Conservation (phyloP, 352 stramenopile species). For the Phytophthora fragariae region DNA sequence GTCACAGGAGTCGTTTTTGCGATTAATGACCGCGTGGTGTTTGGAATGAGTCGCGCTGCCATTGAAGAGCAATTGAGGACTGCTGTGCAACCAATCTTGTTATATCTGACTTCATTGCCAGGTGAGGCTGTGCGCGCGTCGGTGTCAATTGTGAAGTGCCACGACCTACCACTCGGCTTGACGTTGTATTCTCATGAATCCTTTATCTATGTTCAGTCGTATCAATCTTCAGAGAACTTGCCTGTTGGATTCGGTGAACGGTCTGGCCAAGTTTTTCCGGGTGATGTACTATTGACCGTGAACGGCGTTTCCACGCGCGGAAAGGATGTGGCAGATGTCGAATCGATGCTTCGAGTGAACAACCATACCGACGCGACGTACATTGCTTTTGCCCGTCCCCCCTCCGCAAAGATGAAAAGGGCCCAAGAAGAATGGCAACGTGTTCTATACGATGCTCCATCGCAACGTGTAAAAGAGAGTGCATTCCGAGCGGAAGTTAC, state of each 20-base stretch:
- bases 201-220: slow-evolving; percentile 62
- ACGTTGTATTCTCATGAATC: slow-evolving; percentile 45
- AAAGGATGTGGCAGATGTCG: slow-evolving; percentile 50
- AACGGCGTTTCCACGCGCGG: slow-evolving; percentile 40
- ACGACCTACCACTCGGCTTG: slow-evolving; percentile 50
- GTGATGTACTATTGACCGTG: slow-evolving; percentile 70
- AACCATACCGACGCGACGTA: slow-evolving; percentile 42
- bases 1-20: slow-evolving; percentile 50
- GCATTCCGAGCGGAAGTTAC: slow-evolving; percentile 36
- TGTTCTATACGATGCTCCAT: slow-evolving; percentile 33
- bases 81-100: slow-evolving; percentile 41
- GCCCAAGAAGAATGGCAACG: slow-evolving; percentile 37
- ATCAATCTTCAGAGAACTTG: slow-evolving; percentile 26
- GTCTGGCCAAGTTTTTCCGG: slow-evolving; percentile 69
- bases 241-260: slow-evolving; percentile 61
- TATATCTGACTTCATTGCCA: slow-evolving; percentile 59
- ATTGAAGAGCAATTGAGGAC: slow-evolving; percentile 50
- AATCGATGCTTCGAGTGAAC: slow-evolving; percentile 40
- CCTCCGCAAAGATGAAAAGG: slow-evolving; percentile 52
- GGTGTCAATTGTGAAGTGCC: slow-evolving; percentile 71
- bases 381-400: slow-evolving; percentile 47
- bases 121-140: slow-evolving; percentile 62
- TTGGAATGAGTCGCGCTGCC: slow-evolving; percentile 46
- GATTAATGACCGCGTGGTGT: slow-evolving; percentile 64
- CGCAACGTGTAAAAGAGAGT: slow-evolving; percentile 41